A percentile compares a stretch with the other conserved stretches of the same genome.
Evolutionary conservation across 805 yeast species (phyloP).

Genomic region (Wickerhamiella qilinensis): DNA sequence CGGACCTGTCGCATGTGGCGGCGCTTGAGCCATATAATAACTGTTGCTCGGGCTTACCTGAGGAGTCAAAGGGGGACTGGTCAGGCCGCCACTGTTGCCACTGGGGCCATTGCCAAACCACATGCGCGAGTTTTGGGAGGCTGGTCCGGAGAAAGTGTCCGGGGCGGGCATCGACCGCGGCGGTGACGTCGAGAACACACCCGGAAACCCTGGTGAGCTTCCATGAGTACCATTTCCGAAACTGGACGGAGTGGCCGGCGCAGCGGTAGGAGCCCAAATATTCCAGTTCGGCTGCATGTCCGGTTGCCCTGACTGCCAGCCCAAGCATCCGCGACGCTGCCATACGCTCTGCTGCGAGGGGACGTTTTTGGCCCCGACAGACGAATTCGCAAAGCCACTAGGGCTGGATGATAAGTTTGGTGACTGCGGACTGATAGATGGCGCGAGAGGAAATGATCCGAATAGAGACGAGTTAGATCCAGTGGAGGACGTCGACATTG

Average conservation of each 20-base stretch:
- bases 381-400: too few relatives aligned
- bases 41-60: slow-evolving; percentile 3
- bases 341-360: background rate
- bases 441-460: background rate
- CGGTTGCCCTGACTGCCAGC: background rate
- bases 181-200: background rate
- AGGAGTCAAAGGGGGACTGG: slow-evolving; percentile 5
- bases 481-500: background rate
- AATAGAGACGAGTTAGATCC: background rate
- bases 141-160: background rate
- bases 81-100: background rate
- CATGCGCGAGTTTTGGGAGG: background rate
- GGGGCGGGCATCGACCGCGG: background rate
- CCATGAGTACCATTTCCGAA: background rate
- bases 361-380: background rate
- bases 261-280: slow-evolving; percentile 8
- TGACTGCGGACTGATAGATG: background rate
- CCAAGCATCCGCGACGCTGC: background rate
- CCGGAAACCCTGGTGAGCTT: background rate
- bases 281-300: slow-evolving; percentile 10
- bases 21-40: too few relatives aligned
- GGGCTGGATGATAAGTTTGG: background rate
- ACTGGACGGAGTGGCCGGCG: too few relatives aligned
- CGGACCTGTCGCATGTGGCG: too few relatives aligned
- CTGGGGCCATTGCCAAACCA: slow-evolving; percentile 2